Evolutionary conservation across 2,329 filamentous ascomycete genomes (phyloP).

Genomic region (Orbilia blumenaviensis): DNA sequence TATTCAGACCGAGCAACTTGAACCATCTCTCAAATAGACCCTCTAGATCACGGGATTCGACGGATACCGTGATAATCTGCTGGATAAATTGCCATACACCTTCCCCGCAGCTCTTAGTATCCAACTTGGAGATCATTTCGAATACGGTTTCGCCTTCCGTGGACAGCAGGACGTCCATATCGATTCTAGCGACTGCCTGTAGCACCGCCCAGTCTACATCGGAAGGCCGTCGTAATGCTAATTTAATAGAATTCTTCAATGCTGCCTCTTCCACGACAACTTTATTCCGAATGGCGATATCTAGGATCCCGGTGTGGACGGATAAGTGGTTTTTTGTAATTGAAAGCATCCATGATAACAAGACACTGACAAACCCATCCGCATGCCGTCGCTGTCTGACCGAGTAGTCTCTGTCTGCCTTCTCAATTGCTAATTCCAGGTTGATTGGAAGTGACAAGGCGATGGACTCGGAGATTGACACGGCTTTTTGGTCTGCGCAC

Average conservation of each 20-base stretch:
- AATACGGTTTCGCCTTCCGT: slow-evolving; percentile 17
- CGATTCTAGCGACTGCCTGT: slow-evolving; percentile 29
- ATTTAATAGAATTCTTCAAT: slow-evolving; percentile 13
- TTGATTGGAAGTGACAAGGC: slow-evolving; percentile 3
- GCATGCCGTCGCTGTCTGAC: slow-evolving; percentile 39
- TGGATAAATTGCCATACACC: slow-evolving; percentile 33
- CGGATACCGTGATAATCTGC: slow-evolving; percentile 22
- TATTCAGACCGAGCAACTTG: background rate
- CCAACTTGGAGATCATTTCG: slow-evolving; percentile 19
- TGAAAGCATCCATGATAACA: slow-evolving; percentile 49
- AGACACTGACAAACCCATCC: slow-evolving; percentile 39
- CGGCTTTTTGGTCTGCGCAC: background rate
- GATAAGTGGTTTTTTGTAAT: slow-evolving; percentile 9
- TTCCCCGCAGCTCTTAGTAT: slow-evolving; percentile 1
- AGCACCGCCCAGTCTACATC: slow-evolving; percentile 29
- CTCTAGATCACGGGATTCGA: slow-evolving; percentile 40
- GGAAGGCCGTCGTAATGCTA: slow-evolving; percentile 8
- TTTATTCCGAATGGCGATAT: slow-evolving; percentile 41
- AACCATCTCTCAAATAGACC: slow-evolving; percentile 31
- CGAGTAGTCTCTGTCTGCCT: slow-evolving; percentile 40
- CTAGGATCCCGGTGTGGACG: slow-evolving; percentile 23
- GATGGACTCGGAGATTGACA: background rate
- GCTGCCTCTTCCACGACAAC: slow-evolving; percentile 16
- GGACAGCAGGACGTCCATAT: slow-evolving; percentile 39
- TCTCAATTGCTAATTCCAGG: slow-evolving; percentile 38